Percentiles rank a stretch among this genome's conserved stretches.
Conservation (phyloP, 352 stramenopile genomes). For the Phytophthora cactorum region DNA sequence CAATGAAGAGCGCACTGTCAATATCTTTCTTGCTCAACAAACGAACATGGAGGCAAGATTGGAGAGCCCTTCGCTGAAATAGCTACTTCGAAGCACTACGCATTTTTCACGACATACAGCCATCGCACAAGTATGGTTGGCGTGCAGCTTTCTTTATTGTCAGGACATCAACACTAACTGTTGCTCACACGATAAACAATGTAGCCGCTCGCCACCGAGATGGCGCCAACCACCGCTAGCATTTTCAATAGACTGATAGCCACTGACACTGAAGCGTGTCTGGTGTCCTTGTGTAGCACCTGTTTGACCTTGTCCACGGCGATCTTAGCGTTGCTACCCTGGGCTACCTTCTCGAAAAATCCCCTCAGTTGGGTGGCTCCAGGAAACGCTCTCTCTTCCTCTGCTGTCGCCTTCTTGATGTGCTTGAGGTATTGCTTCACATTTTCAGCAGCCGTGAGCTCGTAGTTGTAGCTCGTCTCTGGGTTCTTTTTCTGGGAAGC, state of each 20-base stretch:
- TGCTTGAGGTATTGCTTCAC: slow-evolving; percentile 10
- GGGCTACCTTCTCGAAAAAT: slow-evolving; percentile 8
- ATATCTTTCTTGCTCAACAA: too few species aligned
- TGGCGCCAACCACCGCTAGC: slow-evolving; percentile 10
- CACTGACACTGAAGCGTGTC: slow-evolving; percentile 22
- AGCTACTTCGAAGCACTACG: too few species aligned
- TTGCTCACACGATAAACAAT: slow-evolving; percentile 29
- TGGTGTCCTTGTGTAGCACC: slow-evolving; percentile 20
- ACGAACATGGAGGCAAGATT: too few species aligned
- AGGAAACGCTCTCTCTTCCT: slow-evolving; percentile 19
- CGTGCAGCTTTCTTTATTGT: background rate
- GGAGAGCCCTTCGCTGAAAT: too few species aligned
- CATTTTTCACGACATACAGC: too few species aligned
- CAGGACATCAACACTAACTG: slow-evolving; percentile 2
- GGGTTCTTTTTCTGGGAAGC: slow-evolving; percentile 1
- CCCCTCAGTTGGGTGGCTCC: slow-evolving; percentile 5
- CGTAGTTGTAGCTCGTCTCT: background rate
- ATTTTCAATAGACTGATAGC: slow-evolving; percentile 30
- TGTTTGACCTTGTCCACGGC: slow-evolving; percentile 20
- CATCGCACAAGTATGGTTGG: too few species aligned
- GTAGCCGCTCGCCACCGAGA: slow-evolving; percentile 19
- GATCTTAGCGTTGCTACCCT: background rate
- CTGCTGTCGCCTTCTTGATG: background rate
- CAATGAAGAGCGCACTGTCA: background rate
- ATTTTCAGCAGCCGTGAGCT: background rate